Base-by-base conservation (phyloP, 2,329 filamentous ascomycete genomes). In the Alternaria conjuncta region DNA sequence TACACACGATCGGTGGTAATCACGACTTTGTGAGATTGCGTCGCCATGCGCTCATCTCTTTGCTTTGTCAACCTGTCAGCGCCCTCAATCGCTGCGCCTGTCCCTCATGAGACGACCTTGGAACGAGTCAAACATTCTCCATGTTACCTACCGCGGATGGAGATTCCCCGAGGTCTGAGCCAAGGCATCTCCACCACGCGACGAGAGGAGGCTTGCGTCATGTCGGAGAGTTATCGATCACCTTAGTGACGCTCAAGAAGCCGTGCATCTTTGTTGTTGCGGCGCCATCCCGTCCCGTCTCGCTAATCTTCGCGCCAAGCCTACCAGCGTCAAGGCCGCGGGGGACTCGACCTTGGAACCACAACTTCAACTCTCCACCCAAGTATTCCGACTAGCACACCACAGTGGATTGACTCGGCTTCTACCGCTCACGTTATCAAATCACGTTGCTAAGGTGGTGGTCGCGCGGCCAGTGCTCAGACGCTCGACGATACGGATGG, bases 391-490 rank as follows among this genome's bases (percentile, higher is more conserved):
- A 51, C 30, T 60, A 55, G 56, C 32, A 23, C 41, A 49, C n/a
- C 45, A 59, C 55, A 59, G 28, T 54, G 30, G 18, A 50, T 41
- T 44, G 46, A 63, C 43, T 55, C 45, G 59, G 49, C 45, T 55
- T 60, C 70, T 70, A 71, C 71, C 62, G 66, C 69, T 70, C 55
- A 44, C 45, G 20, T 67, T 63, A 47, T 65, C 55, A 60, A 57
- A 28, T 20, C 59, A 68, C 64, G 67, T 66, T 67, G 51, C 61
- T 59, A 56, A 46, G 54, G 56, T 54, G 54, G 36, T 63, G 60
- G 53, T 59, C 45, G 62, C 41, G 63, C 63, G 61, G 61, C 62
- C 45, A 46, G 67, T 71, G 69, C 70, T 75, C 68, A 70, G 70
- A 74, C 68, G 60, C 53, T 57, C 55, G 65, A 58, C 58, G 55